A percentile compares a stretch with the other conserved stretches of the same genome.
phyloP scores from a whole-genome alignment of 768 basidiomycete species.

The Tulasnella sp. region DNA sequence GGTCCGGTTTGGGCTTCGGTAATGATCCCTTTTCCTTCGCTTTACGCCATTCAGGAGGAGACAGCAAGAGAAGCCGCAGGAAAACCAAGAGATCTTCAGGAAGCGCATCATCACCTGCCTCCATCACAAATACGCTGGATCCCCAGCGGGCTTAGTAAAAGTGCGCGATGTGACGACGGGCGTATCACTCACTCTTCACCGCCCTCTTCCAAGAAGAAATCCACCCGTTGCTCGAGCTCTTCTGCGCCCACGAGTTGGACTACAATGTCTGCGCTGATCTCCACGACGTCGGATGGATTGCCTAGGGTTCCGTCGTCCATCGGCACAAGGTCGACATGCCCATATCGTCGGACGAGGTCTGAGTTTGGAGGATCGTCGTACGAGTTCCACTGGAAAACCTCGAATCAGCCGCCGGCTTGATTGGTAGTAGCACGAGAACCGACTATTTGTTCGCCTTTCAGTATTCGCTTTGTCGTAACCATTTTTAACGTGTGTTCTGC shows the following conservation, averaged over 20 bases:
- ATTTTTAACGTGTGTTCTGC: constrained; percentile 63
- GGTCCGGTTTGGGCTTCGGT: constrained; percentile 58
- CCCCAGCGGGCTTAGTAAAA: neutral
- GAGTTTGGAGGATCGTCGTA: constrained; percentile 90
- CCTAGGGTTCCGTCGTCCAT: constrained; percentile 36
- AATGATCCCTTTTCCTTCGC: constrained; percentile 50
- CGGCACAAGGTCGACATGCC: constrained; percentile 73
- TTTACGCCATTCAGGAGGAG: constrained; percentile 47
- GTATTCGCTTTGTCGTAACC: constrained; percentile 65
- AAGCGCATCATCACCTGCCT: constrained; percentile 35
- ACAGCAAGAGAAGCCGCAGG: constrained; percentile 47
- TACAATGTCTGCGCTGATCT: constrained; percentile 60
- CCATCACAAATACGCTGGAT: constrained; percentile 44
- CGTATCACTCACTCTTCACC: constrained; percentile 59
- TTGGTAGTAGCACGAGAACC: constrained; percentile 19
- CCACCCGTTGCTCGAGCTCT: constrained; percentile 46
- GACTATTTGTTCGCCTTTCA: constrained; percentile 79
- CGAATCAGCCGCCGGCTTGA: neutral
- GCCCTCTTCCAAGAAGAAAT: constrained; percentile 88
- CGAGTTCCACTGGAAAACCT: constrained; percentile 67
- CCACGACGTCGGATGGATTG: constrained; percentile 72
- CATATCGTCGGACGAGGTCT: constrained; percentile 87
- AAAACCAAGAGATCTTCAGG: constrained; percentile 53
- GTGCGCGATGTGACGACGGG: constrained; percentile 15
- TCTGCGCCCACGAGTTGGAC: constrained; percentile 31